Evolutionary conservation across 768 basidiomycete species (phyloP).

Genomic region (Psilocybe subaeruginosa): DNA sequence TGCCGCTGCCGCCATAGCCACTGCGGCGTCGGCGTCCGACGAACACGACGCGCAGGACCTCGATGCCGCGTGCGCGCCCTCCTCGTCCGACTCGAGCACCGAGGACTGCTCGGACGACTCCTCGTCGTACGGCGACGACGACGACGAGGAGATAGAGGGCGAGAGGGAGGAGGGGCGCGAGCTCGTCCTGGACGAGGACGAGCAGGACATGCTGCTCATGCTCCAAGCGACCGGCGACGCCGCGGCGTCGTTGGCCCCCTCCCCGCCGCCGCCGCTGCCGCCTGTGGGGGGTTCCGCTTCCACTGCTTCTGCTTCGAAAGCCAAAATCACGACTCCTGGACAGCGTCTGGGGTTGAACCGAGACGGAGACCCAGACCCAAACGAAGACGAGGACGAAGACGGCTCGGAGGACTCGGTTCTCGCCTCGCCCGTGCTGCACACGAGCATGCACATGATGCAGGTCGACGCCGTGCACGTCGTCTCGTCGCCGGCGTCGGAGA

Average conservation of each 20-base stretch:
- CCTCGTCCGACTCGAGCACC: slow-evolving; percentile 12
- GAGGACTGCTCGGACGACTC: neutral
- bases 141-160: slow-evolving; percentile 21
- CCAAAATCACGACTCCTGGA: neutral
- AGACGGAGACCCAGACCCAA: slow-evolving; percentile 8
- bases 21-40: neutral
- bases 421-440: slow-evolving; percentile 10
- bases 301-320: neutral
- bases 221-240: neutral
- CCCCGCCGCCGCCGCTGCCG: too few relatives aligned
- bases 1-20: neutral
- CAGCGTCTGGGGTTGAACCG: neutral
- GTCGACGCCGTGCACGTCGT: slow-evolving; percentile 13
- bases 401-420: slow-evolving; percentile 13
- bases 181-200: slow-evolving; percentile 15
- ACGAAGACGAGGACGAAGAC: slow-evolving; percentile 22
- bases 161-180: neutral
- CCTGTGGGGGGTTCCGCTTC: neutral
- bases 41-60: neutral
- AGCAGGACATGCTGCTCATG: slow-evolving; percentile 12
- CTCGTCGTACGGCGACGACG: slow-evolving; percentile 27
- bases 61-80: neutral
- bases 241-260: neutral
- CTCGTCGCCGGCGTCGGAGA: neutral
- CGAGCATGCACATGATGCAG: slow-evolving; percentile 6